Evolutionary conservation across 2,329 filamentous ascomycete species (phyloP).

Genomic region (Ceratocystis smalleyi): DNA sequence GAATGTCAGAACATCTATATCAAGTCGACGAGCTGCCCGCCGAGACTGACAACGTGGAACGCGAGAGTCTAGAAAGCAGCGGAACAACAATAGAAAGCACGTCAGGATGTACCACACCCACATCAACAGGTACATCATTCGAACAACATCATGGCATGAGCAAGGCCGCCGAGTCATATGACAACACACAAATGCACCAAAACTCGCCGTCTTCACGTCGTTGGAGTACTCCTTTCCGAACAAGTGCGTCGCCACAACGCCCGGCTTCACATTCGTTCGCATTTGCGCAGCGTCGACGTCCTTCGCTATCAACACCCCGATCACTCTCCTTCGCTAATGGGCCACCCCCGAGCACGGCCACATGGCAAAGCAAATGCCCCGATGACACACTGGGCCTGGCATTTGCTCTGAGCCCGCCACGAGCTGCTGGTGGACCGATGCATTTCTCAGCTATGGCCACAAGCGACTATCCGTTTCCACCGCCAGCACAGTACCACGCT

Average conservation of each 20-base stretch:
- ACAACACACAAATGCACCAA: not conserved
- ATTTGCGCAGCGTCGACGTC: slow-evolving; percentile 9
- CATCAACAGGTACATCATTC: not conserved
- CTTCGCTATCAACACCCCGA: slow-evolving; percentile 13
- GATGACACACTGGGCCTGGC: not conserved
- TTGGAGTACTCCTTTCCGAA: slow-evolving; percentile 8
- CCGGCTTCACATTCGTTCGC: slow-evolving; percentile 15
- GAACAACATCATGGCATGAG: not conserved
- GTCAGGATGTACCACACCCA: slow-evolving; percentile 3
- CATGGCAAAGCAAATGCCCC: not conserved
- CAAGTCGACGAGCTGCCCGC: slow-evolving; percentile 11
- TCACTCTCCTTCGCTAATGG: slow-evolving; percentile 15
- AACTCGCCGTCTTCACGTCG: not conserved
- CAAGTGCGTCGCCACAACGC: not conserved
- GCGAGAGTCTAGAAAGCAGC: slow-evolving; percentile 1
- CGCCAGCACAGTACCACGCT: not conserved
- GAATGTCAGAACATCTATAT: slow-evolving; percentile 12
- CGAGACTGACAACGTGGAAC: not conserved
- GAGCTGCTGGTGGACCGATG: not conserved
- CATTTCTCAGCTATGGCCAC: not conserved
- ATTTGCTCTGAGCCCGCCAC: not conserved
- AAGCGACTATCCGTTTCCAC: not conserved
- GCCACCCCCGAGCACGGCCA: slow-evolving; percentile 5
- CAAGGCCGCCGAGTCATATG: not conserved
- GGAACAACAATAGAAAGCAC: not conserved